Percentiles rank a stretch among this genome's conserved stretches.
phyloP scores from a whole-genome alignment of 805 yeast species.

The Middelhovenomyces tepae region DNA sequence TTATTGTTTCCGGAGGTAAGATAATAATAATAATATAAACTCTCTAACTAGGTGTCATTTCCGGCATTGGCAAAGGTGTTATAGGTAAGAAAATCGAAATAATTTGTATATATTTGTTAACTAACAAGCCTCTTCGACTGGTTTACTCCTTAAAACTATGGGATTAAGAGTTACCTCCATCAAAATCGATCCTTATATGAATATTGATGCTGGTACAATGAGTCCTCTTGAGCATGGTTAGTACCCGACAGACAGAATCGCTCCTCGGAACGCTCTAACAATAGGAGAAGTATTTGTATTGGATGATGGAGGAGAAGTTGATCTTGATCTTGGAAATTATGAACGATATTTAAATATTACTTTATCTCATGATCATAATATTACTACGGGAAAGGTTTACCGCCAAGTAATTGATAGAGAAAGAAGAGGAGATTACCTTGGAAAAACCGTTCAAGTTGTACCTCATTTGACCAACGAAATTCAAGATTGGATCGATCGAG shows the following conservation, averaged over 20 bases:
- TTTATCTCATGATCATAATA: slow-evolving; percentile 87
- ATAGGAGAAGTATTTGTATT: slow-evolving; percentile 95
- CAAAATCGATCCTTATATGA: slow-evolving; percentile 98
- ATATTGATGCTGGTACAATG: slow-evolving; percentile 99
- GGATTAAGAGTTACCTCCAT: slow-evolving; percentile 95
- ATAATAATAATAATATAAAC: slow-evolving; percentile 1
- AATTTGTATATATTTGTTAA: slow-evolving; percentile 26
- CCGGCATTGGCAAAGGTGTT: slow-evolving; percentile 99
- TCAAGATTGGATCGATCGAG: slow-evolving; percentile 97
- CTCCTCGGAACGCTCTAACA: too few relatives aligned
- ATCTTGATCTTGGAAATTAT: slow-evolving; percentile 94
- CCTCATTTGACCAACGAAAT: slow-evolving; percentile 97
- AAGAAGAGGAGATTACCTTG: slow-evolving; percentile 93
- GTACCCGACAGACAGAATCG: too few relatives aligned
- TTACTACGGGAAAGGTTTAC: slow-evolving; percentile 97
- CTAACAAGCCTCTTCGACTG: slow-evolving; percentile 98
- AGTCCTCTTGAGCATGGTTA: slow-evolving; percentile 99
- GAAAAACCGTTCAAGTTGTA: slow-evolving; percentile 99
- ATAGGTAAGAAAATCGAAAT: too few relatives aligned
- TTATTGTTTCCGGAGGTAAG: slow-evolving; percentile 87
- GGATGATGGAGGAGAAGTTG: slow-evolving; percentile 99
- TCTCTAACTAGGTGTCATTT: slow-evolving; percentile 61
- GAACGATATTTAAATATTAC: slow-evolving; percentile 94
- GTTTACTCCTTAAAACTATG: slow-evolving; percentile 82
- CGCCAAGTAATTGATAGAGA: slow-evolving; percentile 89